Conservation (phyloP, 768 basidiomycete species). For the Leccinum longicurvipes region DNA sequence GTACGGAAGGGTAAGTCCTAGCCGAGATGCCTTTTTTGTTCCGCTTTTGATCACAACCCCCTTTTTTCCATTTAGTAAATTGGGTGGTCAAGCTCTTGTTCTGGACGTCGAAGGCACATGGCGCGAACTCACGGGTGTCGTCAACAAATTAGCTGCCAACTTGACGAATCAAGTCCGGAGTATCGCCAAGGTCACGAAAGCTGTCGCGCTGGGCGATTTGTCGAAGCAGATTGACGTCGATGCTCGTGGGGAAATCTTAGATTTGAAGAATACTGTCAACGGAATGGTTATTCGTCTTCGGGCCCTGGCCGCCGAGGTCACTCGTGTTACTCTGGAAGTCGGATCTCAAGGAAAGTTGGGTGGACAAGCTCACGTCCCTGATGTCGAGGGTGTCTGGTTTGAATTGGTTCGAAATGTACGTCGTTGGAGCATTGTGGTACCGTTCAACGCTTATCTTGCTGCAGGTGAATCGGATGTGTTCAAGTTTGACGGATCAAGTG, state of each 20-base stretch:
- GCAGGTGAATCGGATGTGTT: constrained; percentile 79
- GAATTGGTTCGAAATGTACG: constrained; percentile 74
- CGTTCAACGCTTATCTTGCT: constrained; percentile 8
- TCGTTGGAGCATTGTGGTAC: neutral
- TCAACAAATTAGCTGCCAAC: constrained; percentile 79
- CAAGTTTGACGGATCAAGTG: constrained; percentile 75
- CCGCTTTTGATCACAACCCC: constrained; percentile 14
- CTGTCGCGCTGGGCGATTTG: constrained; percentile 85
- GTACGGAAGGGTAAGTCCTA: constrained; percentile 62
- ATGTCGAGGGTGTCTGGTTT: constrained; percentile 91
- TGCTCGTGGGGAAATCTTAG: constrained; percentile 84
- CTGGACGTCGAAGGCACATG: constrained; percentile 90
- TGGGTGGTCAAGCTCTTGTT: constrained; percentile 84
- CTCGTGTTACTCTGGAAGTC: constrained; percentile 80
- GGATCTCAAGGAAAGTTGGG: constrained; percentile 88
- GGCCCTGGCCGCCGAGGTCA: constrained; percentile 77
- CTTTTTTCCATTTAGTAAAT: constrained; percentile 43
- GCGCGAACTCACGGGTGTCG: constrained; percentile 78
- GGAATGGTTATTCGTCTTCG: constrained; percentile 51
- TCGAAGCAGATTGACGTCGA: constrained; percentile 91
- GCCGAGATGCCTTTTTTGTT: constrained; percentile 1
- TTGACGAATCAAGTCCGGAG: constrained; percentile 58
- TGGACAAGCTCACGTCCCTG: constrained; percentile 83
- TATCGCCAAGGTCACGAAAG: constrained; percentile 62
- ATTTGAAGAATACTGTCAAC: constrained; percentile 64